Conservation (phyloP, 331 rosid genomes). For the Saraca asoca region DNA sequence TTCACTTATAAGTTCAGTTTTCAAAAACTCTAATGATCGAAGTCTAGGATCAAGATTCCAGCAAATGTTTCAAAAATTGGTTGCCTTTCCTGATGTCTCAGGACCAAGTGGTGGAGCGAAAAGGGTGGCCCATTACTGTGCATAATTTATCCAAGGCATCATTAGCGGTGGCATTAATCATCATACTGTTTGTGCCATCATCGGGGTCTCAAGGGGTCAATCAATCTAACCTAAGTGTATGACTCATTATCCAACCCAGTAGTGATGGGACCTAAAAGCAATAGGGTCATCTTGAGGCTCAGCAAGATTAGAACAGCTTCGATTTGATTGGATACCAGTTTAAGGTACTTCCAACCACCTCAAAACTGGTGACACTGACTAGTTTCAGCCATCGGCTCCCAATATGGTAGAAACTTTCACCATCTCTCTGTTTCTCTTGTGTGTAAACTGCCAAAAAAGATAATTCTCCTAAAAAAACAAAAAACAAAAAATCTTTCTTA, state of each 20-base stretch:
- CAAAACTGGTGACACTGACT: slow-evolving; percentile 52
- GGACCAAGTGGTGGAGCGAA: slow-evolving; percentile 60
- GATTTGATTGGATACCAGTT: slow-evolving; percentile 69
- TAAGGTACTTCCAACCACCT: slow-evolving; percentile 57
- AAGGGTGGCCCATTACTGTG: slow-evolving; percentile 89
- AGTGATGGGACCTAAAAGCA: slow-evolving; percentile 84
- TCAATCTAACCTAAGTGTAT: slow-evolving; percentile 83
- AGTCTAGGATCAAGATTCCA: slow-evolving; percentile 45
- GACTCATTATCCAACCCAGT: slow-evolving; percentile 82
- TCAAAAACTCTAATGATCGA: slow-evolving; percentile 57
- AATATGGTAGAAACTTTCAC: slow-evolving; percentile 68
- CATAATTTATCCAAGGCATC: slow-evolving; percentile 95
- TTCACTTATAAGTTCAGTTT: slow-evolving; percentile 79
- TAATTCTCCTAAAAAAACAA: too few relatives aligned
- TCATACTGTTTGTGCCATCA: slow-evolving; percentile 82
- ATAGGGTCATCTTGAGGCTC: slow-evolving; percentile 91
- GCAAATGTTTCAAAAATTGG: slow-evolving; percentile 38
- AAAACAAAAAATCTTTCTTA: too few relatives aligned
- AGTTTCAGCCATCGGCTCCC: slow-evolving; percentile 49
- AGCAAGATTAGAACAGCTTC: slow-evolving; percentile 68
- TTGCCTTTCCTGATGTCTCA: slow-evolving; percentile 50
- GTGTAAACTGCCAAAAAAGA: too few relatives aligned
- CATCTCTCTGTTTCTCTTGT: too few relatives aligned
- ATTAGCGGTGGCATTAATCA: slow-evolving; percentile 87
- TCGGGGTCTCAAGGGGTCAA: slow-evolving; percentile 84